These are phyloP conservation scores for Hordeum pubiflorum DNA, from an alignment of 202 grass and related monocot genomes.

Conservation along the genomic window DNA sequence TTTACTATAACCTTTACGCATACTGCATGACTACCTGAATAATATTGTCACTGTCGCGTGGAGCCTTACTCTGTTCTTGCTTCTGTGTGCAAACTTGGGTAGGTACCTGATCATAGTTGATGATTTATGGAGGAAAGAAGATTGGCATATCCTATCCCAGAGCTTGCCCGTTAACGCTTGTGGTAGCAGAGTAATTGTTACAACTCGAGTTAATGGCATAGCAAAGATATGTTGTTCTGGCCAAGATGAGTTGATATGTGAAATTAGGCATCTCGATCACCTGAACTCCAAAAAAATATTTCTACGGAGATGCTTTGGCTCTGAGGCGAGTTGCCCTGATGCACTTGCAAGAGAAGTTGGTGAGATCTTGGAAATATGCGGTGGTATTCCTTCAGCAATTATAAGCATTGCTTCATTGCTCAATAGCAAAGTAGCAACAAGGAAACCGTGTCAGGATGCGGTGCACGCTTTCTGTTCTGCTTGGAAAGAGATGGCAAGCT, in stretches of 20 bases:
- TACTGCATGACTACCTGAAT: not conserved
- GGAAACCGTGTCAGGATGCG: not conserved
- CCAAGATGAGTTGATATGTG: not conserved
- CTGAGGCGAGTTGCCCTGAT: not conserved
- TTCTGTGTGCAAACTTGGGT: not conserved
- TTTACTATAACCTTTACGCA: not conserved
- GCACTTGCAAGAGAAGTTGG: not conserved
- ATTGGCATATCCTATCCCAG: not conserved
- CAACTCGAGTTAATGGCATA: not conserved
- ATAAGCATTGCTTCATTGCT: not conserved
- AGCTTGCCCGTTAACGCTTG: not conserved
- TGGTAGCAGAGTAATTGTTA: conserved; percentile 1
- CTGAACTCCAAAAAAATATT: not conserved
- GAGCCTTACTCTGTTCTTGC: not conserved
- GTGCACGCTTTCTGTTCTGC: not conserved
- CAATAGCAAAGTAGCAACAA: not conserved
- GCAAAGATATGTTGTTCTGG: not conserved
- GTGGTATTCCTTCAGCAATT: conserved; percentile 3
- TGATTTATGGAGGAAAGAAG: not conserved
- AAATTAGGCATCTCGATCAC: not conserved
- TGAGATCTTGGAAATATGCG: not conserved
- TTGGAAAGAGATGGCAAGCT: not conserved
- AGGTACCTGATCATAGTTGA: conserved; percentile 2
- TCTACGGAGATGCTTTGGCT: not conserved
- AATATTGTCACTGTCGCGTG: not conserved